Base-by-base conservation (phyloP, 306 rosid genomes). In the Quercus parvula region DNA sequence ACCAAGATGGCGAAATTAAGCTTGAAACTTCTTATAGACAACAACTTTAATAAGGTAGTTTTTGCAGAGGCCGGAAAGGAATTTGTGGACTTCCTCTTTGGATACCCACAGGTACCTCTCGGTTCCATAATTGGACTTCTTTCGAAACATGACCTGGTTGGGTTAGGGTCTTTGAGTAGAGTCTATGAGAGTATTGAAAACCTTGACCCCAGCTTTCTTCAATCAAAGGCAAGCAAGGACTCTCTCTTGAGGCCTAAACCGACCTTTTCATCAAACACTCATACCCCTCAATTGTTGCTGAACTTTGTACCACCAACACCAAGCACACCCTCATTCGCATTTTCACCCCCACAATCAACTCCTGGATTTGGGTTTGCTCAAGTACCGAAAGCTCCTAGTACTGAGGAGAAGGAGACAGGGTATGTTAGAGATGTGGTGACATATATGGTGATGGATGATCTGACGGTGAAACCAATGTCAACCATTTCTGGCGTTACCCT, bases 11-110 rank as follows among this genome's bases (percentile, higher is more conserved):
- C 51, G 6, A 33, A 3, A 18, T 25, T 18, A 67, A 67, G 27
- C 71, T 19, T 67, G 71, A 67, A 15, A 46, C 27, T 33, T 1
- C 46, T 33, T 19, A 12, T 67, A 67, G 27, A 67, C 51, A 33
- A 1, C 4, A 8, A 6, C 25, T 33, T 8, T 18, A 27, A 8
- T 5, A 67, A 33, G 17, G 51, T 67, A 6, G 49, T 67, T 7
- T 67, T 67, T 31, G 71, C 51, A 18, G 71, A 67, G 27, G 15
- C 27, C 3, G 51, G 71, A 19, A 67, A 67, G 51, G 71, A 67
- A 19, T 67, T 67, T 46, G 51, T 67, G 27, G 71, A 67, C 71
- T 67, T 67, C 17, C 71, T 67, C 25, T 67, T 67, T 46, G 71
- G 71, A 33, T 14, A 3, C 49, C 0, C 33, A 3, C 51, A 33